Conservation (phyloP, 177 flowering plant genomes). For the Vitis hybrid region DNA sequence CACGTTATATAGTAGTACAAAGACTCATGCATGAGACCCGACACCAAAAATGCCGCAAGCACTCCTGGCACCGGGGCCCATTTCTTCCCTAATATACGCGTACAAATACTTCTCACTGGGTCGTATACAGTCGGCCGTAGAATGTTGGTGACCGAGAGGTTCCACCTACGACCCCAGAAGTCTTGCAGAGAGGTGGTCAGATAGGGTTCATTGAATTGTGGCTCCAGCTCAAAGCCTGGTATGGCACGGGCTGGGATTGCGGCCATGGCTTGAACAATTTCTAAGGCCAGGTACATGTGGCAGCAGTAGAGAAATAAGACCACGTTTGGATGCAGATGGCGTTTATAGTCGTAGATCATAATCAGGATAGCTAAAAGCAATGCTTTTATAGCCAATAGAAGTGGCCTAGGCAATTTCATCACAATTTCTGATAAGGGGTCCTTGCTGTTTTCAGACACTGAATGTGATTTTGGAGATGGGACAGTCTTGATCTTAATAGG, state of each 20-base stretch:
- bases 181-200: conserved; percentile 46
- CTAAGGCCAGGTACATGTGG: conserved; percentile 31
- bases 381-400: conserved; percentile 10
- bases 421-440: background rate
- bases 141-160: conserved; percentile 42
- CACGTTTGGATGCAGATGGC: conserved; percentile 12
- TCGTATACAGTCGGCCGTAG: conserved; percentile 38
- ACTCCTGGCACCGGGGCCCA: conserved; percentile 20
- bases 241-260: conserved; percentile 23
- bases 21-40: conserved; percentile 46
- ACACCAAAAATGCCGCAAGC: conserved; percentile 32
- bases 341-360: conserved; percentile 16
- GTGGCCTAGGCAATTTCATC: background rate
- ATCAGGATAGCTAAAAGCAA: conserved; percentile 15
- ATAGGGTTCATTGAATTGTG: conserved; percentile 42
- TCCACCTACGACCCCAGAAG: conserved; percentile 58
- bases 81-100: background rate
- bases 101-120: conserved; percentile 12
- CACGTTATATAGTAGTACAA: conserved; percentile 28
- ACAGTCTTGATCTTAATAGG: conserved; percentile 30
- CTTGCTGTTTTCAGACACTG: background rate
- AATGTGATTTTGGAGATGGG: conserved; percentile 17
- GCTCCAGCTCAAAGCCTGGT: conserved; percentile 32
- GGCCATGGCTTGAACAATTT: conserved; percentile 18
- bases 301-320: conserved; percentile 21